Conservation (phyloP, 192 early-diverging fungal species). For the Entophlyctis luteolus region DNA sequence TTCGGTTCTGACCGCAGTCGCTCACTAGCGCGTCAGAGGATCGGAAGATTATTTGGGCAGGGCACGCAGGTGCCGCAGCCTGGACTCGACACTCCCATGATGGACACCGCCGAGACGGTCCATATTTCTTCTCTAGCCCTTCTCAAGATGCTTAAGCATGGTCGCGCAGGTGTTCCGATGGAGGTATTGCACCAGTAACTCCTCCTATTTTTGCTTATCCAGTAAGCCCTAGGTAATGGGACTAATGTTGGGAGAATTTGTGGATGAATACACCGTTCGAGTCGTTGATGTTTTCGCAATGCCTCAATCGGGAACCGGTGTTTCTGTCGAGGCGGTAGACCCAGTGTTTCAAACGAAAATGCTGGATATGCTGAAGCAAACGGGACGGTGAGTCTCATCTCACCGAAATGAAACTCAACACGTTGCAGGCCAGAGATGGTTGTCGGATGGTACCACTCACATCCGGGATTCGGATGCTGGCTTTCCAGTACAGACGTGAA, state of each 20-base stretch:
- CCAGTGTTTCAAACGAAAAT: conserved; percentile 99
- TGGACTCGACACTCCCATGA: conserved; percentile 80
- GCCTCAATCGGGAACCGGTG: conserved; percentile 98
- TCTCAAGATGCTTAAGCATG: conserved; percentile 68
- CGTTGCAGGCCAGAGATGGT: conserved; percentile 88
- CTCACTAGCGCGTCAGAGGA: no score
- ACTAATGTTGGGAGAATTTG: conserved; percentile 98
- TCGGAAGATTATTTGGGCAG: conserved; percentile 39
- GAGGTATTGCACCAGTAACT: no score
- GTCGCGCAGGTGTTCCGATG: conserved; percentile 15
- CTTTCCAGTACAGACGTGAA: conserved; percentile 98
- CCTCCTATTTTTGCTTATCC: no score
- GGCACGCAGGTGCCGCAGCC: conserved; percentile 35
- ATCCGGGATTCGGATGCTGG: conserved; percentile 99
- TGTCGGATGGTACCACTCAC: conserved; percentile 99
- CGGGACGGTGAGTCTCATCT: conserved; percentile 82
- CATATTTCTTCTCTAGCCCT: conserved; percentile 98
- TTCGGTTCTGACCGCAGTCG: no score
- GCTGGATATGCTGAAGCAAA: conserved; percentile 99
- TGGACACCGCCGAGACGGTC: conserved; percentile 97
- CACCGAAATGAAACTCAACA: conserved; percentile 6
- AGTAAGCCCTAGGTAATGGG: conserved; percentile 99
- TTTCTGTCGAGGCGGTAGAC: conserved; percentile 98
- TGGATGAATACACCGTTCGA: conserved; percentile 94
- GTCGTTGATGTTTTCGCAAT: conserved; percentile 99